Evolutionary conservation across 768 basidiomycete genomes (phyloP), one percentile per base, ranked within the genome.

Genomic region (Neoboletus brunneissimus): DNA sequence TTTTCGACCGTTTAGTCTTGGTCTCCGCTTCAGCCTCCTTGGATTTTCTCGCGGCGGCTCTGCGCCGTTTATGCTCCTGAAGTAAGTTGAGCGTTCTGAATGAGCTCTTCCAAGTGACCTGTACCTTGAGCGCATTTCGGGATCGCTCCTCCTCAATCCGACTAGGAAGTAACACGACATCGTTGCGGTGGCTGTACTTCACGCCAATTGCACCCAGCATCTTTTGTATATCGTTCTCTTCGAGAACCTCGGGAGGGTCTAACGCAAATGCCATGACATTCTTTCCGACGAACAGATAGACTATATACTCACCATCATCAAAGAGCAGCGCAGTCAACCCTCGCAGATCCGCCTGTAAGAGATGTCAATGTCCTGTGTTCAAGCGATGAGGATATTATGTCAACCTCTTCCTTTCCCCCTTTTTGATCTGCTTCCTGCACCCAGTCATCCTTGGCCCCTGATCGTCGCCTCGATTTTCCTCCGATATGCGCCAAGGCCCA

Each of bases 401-500:
- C 41, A 27, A 64, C 67, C 53, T 72, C 63, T 65, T 70, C 65
- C 74, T 77, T 63, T 67, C 76, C 62, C 71, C 80, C 64, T 74
- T 81, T 67, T 64, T 76, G 60, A 70, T 76, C 72, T 66, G 79
- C 60, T 65, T 76, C 75, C 74, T 81, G 58, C 68, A 67, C 68
- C 82, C 75, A 55, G 79, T 78, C 59, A 67, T 72, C 62, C 45
- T 68, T 70, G 20, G 34, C 38, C n/a, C 32, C 68, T 54, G 59
- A 70, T 72, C 31, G 54, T 55, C 74, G 77, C 15, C 67, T 62
- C 48, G 72, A 73, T 27, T 72, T 70, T 6, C 74, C 75, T n/a
- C 77, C 79, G 71, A 88, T 79, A 62, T 90, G 83, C 5, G 82
- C 80, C 40, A 92, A 72, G 0, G 88, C 89, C 89, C 91, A 94